Conservation (phyloP, 1,284 basidiomycete species). For the Naganishia sp. region DNA sequence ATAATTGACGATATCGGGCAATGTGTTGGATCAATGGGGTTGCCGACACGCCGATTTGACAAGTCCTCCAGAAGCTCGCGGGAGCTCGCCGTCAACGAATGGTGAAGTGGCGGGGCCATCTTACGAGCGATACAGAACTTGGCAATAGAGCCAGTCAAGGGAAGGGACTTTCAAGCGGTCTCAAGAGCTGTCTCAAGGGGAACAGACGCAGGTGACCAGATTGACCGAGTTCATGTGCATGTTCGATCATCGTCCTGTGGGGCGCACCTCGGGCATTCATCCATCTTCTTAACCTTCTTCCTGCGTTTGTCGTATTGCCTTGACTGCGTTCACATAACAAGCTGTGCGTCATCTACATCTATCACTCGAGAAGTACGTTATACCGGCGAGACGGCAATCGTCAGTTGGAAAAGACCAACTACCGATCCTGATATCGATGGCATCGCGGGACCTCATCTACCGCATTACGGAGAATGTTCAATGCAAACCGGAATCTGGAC, state of each 20-base stretch:
- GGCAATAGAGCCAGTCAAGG: not conserved
- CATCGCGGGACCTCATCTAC: not conserved
- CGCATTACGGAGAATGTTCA: conserved; percentile 23
- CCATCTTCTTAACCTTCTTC: not conserved
- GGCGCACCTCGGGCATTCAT: conserved; percentile 4
- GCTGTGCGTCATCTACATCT: not conserved
- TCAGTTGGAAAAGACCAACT: not conserved
- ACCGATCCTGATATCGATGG: conserved; percentile 11
- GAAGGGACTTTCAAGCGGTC: not conserved
- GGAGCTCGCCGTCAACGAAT: not conserved
- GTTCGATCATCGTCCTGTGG: conserved; percentile 12
- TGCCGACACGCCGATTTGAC: not conserved
- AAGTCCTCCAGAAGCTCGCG: conserved; percentile 4
- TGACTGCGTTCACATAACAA: not conserved
- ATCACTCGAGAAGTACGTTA: not conserved
- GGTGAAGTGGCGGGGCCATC: conserved; percentile 7
- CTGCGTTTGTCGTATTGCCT: too few relatives aligned
- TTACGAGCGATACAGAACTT: not conserved
- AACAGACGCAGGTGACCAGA: not conserved
- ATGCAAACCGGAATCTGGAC: conserved; percentile 15
- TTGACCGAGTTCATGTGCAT: not conserved
- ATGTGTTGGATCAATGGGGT: conserved; percentile 3
- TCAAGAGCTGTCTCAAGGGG: not conserved
- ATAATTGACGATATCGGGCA: conserved; percentile 4
- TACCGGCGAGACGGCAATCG: not conserved